phyloP scores from a whole-genome alignment of 2,329 filamentous ascomycete genomes.

The Cercospora canescens region DNA sequence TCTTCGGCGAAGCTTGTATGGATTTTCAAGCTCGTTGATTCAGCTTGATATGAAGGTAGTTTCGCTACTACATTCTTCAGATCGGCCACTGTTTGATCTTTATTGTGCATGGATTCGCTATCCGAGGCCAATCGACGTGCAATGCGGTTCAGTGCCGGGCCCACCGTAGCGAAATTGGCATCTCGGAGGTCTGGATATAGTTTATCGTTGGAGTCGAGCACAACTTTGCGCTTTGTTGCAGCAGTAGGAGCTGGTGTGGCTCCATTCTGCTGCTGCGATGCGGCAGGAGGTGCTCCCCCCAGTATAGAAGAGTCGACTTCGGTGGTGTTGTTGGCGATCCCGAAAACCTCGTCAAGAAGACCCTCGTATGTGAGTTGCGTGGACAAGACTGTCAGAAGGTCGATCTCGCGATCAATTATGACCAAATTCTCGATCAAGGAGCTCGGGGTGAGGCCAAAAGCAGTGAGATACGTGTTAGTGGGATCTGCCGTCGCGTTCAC shows the following conservation, averaged over 20 bases:
- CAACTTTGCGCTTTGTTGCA: conserved; percentile 77
- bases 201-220: conserved; percentile 84
- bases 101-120: conserved; percentile 79
- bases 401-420: conserved; percentile 92
- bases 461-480: conserved; percentile 48
- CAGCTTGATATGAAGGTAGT: conserved; percentile 85
- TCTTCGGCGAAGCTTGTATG: conserved; percentile 93
- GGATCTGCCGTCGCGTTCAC: conserved; percentile 44
- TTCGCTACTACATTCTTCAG: conserved; percentile 94
- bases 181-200: conserved; percentile 86
- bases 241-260: conserved; percentile 50
- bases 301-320: conserved; percentile 91
- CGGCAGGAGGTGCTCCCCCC: conserved; percentile 65
- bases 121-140: conserved; percentile 83
- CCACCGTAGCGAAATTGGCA: conserved; percentile 93
- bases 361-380: conserved; percentile 98
- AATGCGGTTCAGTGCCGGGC: conserved; percentile 83
- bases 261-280: conserved; percentile 41
- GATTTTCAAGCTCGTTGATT: conserved; percentile 87
- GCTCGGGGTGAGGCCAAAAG: conserved; percentile 76
- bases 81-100: conserved; percentile 84
- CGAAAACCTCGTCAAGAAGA: conserved; percentile 88
- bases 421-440: conserved; percentile 86
- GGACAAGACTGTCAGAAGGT: conserved; percentile 86
- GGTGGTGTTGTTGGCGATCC: conserved; percentile 87